Conservation (phyloP, 2,329 filamentous ascomycete genomes). For the Aschersonia sp. region DNA sequence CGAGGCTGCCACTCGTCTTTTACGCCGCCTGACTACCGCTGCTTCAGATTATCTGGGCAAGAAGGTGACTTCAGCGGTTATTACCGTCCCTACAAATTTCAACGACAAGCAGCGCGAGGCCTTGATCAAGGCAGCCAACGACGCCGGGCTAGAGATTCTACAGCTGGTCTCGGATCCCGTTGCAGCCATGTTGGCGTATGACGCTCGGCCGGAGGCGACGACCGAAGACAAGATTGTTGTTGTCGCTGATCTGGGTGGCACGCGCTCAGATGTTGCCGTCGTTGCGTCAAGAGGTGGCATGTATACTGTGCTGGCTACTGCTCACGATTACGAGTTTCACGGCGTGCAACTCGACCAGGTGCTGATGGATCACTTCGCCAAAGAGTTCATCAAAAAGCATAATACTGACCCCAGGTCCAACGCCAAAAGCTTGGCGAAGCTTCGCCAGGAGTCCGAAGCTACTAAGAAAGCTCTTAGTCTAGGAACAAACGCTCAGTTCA, state of each 20-base stretch:
- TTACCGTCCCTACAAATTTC: slow-evolving; percentile 91
- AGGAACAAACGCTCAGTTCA: slow-evolving; percentile 78
- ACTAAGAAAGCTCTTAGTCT: slow-evolving; percentile 87
- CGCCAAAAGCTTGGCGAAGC: slow-evolving; percentile 71
- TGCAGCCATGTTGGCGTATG: slow-evolving; percentile 78
- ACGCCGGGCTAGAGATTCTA: slow-evolving; percentile 73
- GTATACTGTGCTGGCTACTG: slow-evolving; percentile 86
- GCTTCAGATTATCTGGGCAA: slow-evolving; percentile 89
- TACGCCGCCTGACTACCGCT: slow-evolving; percentile 66
- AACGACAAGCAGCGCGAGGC: slow-evolving; percentile 73
- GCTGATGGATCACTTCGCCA: slow-evolving; percentile 90
- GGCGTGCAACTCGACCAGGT: slow-evolving; percentile 79
- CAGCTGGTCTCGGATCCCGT: slow-evolving; percentile 89
- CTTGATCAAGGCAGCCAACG: slow-evolving; percentile 61
- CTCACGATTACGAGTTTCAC: slow-evolving; percentile 89
- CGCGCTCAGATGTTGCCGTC: slow-evolving; percentile 80
- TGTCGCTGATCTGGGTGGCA: slow-evolving; percentile 86
- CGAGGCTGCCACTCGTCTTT: slow-evolving; percentile 72
- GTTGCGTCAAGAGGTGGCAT: slow-evolving; percentile 86
- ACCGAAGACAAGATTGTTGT: slow-evolving; percentile 78
- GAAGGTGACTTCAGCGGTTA: slow-evolving; percentile 83
- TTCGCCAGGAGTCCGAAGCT: slow-evolving; percentile 79
- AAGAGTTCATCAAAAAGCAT: slow-evolving; percentile 98
- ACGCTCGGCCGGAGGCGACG: slow-evolving; percentile 63
- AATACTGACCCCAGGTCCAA: slow-evolving; percentile 75